Evolutionary conservation across 2,329 filamentous ascomycete species (phyloP).

Genomic region (Aspergillus sp.): DNA sequence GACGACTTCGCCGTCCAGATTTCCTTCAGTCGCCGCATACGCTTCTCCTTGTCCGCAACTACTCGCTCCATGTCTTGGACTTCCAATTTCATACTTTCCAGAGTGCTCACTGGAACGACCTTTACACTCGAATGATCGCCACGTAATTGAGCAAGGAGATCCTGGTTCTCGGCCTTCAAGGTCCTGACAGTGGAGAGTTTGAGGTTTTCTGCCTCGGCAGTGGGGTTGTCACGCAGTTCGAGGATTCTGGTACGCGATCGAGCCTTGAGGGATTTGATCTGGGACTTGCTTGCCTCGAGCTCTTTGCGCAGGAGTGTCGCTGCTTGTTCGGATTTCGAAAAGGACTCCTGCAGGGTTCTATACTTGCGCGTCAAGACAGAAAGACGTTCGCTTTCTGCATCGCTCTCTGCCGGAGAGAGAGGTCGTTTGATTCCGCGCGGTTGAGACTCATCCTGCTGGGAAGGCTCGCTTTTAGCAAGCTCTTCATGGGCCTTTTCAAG

Average conservation of each 20-base stretch:
- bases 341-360: slow-evolving; percentile 77
- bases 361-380: slow-evolving; percentile 86
- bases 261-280: slow-evolving; percentile 67
- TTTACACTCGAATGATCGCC: slow-evolving; percentile 52
- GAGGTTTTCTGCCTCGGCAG: slow-evolving; percentile 78
- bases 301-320: slow-evolving; percentile 73
- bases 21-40: slow-evolving; percentile 81
- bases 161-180: slow-evolving; percentile 79
- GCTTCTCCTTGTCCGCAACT: slow-evolving; percentile 73
- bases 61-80: slow-evolving; percentile 70
- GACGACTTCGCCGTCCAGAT: slow-evolving; percentile 89
- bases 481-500: slow-evolving; percentile 73
- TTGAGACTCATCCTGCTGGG: slow-evolving; percentile 45
- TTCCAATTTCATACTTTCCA: slow-evolving; percentile 74
- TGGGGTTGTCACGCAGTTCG: slow-evolving; percentile 88
- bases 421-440: slow-evolving; percentile 63
- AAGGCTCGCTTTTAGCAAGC: slow-evolving; percentile 64
- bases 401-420: slow-evolving; percentile 57
- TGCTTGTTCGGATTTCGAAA: slow-evolving; percentile 69
- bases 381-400: slow-evolving; percentile 67
- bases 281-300: slow-evolving; percentile 69
- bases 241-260: slow-evolving; percentile 79
- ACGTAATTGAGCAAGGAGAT: slow-evolving; percentile 73
- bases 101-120: slow-evolving; percentile 72
- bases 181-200: slow-evolving; percentile 77